Percentiles rank a stretch among this genome's conserved stretches.
These are phyloP conservation scores for Dictyostelium capitatum DNA, from an alignment of 78 protist species.

Conservation along the genomic window DNA sequence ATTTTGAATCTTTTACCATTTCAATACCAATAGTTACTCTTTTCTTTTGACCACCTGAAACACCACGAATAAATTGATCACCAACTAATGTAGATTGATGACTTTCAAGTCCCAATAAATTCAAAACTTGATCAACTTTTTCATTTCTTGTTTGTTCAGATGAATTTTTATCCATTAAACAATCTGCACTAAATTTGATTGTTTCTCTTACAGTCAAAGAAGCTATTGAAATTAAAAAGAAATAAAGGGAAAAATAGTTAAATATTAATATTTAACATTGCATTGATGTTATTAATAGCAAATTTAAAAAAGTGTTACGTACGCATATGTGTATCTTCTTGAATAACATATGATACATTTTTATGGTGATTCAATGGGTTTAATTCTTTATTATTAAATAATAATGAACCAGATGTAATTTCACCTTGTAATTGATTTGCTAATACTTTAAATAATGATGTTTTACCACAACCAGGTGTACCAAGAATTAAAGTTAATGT, in stretches of 20 bases:
- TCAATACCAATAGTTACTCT: conserved; percentile 80
- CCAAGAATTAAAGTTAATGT: conserved; percentile 77
- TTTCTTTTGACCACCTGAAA: conserved; percentile 74
- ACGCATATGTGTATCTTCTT: conserved; percentile 31
- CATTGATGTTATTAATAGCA: no score
- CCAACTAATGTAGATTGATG: conserved; percentile 31
- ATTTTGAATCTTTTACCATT: conserved; percentile 22
- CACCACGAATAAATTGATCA: conserved; percentile 18
- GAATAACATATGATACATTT: conserved; percentile 20
- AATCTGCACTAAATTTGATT: conserved; percentile 57
- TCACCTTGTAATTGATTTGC: conserved; percentile 26
- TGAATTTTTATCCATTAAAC: neutral
- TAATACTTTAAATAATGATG: conserved; percentile 40
- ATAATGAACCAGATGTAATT: conserved; percentile 3
- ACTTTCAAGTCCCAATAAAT: conserved; percentile 26
- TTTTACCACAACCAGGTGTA: conserved; percentile 83
- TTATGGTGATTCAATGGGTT: conserved; percentile 50
- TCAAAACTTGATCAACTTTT: neutral
- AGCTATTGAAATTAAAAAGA: no score
- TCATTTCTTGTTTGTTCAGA: neutral
- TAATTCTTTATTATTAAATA: conserved; percentile 49
- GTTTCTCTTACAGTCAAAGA: conserved; percentile 74
- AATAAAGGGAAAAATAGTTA: no score
- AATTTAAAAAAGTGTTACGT: no score
- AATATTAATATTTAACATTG: no score